Evolutionary conservation across 169 alveolate species (phyloP).

Genomic region (Eimeria tenella): DNA sequence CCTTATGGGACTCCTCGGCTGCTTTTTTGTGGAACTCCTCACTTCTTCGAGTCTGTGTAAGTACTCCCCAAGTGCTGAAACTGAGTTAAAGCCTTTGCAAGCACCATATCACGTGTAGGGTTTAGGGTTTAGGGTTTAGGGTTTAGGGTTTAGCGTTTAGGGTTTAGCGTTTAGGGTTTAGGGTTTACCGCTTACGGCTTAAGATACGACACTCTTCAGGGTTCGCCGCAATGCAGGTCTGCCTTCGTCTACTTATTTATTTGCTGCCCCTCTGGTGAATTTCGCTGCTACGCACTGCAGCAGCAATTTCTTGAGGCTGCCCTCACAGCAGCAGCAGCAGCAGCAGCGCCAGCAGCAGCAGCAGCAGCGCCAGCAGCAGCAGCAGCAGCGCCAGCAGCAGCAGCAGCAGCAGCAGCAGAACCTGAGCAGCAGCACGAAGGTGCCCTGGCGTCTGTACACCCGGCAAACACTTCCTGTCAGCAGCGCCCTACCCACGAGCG

Average conservation of each 20-base stretch:
- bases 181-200: conserved; percentile 11
- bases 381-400: conserved; percentile 15
- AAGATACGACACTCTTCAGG: background rate
- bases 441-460: too few relatives aligned
- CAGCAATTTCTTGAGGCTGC: background rate
- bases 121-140: background rate
- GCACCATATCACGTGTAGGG: background rate
- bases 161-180: background rate
- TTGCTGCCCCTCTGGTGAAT: background rate
- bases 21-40: background rate
- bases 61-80: background rate
- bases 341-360: conserved; percentile 5
- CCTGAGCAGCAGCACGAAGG: too few relatives aligned
- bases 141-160: background rate
- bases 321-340: conserved; percentile 11
- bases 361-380: too few relatives aligned
- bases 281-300: conserved; percentile 16
- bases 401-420: too few relatives aligned
- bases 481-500: background rate
- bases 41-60: conserved; percentile 27
- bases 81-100: background rate
- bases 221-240: background rate
- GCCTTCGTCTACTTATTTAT: background rate
- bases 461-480: too few relatives aligned
- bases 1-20: background rate